Evolutionary conservation across 31 red algal genomes (phyloP), one percentile per base, ranked within the genome.

Genomic region (Endocladia muricata): DNA sequence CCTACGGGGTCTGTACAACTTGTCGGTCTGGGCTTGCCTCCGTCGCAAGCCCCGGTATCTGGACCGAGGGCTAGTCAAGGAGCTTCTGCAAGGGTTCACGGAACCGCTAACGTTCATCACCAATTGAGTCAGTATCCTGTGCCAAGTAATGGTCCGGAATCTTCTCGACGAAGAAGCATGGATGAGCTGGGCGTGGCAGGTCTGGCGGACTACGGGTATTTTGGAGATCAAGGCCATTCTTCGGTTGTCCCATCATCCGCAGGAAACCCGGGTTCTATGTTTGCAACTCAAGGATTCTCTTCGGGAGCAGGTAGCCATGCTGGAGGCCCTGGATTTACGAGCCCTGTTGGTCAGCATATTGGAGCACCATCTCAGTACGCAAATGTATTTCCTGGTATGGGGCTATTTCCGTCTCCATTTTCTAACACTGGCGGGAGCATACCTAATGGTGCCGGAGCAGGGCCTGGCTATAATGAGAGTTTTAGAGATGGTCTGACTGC

Each of bases 401-500:
- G 83, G 4, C 41, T 85, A 25, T 85, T 76, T 55, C 81, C 81
- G 0, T 78, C 73, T 37, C 83, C 73, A 5, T 87, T 87, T 68
- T 77, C 83, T 29, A 64, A 68, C 32, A 77, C 30, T 22, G 33
- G 40, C 39, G 17, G 55, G 1, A 57, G 52, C 36, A 72, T 76
- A 44, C 72, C 23, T 19, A 54, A 58, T 22, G 76, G 76, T 41
- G 42, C 76, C 32, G 77, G 55, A 1, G 75, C 38, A 3, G 29
- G 56, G 21, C 85, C 65, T 25, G 28, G 47, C 7, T 77, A 82
- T 43, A 60, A 56, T 19, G 78, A 81, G 52, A 55, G 72, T 2
- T 70, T 78, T 41, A 70, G 72, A 1, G 87, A 81, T n/a, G 87
- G 78, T 17, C 30, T 82, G 23, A 73, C 79, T 35, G 77, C 87